phyloP scores from a whole-genome alignment of 2,329 filamentous ascomycete species.

The Chaetomium globosum region DNA sequence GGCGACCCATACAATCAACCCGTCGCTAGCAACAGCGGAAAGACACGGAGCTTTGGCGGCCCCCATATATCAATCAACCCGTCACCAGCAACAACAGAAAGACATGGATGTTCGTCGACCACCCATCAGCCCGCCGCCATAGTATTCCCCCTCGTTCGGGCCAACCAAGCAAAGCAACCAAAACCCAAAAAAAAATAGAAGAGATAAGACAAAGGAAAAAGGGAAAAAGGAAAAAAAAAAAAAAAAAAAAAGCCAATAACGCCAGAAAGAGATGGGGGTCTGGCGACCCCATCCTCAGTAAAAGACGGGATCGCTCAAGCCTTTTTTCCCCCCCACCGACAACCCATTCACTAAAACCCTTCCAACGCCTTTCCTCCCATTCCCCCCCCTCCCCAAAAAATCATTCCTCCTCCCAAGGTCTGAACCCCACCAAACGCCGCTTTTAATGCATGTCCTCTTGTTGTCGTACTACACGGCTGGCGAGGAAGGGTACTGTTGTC shows the following conservation, averaged over 20 bases:
- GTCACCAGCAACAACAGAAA: too few relatives aligned
- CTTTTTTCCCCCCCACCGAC: neutral
- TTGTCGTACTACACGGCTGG: constrained; percentile 39
- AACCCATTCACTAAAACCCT: neutral
- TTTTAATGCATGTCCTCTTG: constrained; percentile 29
- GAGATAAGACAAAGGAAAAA: too few relatives aligned
- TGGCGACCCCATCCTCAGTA: neutral
- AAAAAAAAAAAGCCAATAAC: neutral
- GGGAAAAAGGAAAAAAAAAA: too few relatives aligned
- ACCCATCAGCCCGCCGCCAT: too few relatives aligned
- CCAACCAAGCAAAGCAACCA: neutral
- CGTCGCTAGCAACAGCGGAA: too few relatives aligned
- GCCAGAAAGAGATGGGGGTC: neutral
- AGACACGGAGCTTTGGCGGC: too few relatives aligned
- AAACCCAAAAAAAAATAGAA: neutral
- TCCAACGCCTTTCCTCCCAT: neutral
- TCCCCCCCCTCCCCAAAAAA: neutral
- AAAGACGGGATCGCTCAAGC: neutral
- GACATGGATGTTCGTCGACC: too few relatives aligned
- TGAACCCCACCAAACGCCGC: neutral
- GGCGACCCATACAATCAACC: too few relatives aligned
- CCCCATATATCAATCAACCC: too few relatives aligned
- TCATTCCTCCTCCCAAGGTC: neutral
- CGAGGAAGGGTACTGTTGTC: neutral
- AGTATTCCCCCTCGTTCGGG: neutral